Conservation (phyloP, 2,329 filamentous ascomycete genomes). For the Phyllosticta citrichinensis region DNA sequence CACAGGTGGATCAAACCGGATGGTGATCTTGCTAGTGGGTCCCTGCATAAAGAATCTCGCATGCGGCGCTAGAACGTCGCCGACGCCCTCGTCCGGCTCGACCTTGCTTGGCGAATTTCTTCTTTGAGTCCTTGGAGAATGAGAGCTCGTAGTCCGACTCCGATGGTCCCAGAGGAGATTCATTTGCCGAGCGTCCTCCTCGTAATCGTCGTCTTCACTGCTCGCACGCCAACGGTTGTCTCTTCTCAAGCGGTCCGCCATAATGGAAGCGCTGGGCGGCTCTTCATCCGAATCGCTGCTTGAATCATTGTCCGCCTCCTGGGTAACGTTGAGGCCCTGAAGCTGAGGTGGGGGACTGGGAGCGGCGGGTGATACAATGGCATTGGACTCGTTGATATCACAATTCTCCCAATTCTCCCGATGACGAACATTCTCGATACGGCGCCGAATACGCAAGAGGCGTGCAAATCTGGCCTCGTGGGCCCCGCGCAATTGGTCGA, state of each 20-base stretch:
- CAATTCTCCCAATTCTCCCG: conserved; percentile 5
- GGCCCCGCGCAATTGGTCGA: conserved; percentile 1
- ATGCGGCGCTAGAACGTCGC: conserved; percentile 53
- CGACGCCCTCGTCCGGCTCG: conserved; percentile 17
- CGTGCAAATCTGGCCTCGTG: conserved; percentile 7
- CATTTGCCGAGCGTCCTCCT: conserved; percentile 24
- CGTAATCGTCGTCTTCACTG: conserved; percentile 29
- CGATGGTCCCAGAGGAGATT: conserved; percentile 28
- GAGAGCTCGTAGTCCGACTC: conserved; percentile 10
- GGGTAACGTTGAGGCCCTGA: conserved; percentile 29
- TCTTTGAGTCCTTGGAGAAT: conserved; percentile 16
- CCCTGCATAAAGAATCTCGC: conserved; percentile 77
- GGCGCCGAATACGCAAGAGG: conserved; percentile 7
- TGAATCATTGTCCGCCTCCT: conserved; percentile 18
- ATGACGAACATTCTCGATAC: conserved; percentile 3
- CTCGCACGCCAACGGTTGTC: conserved; percentile 27
- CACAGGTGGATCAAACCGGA: conserved; percentile 74
- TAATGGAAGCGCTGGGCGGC: conserved; percentile 26
- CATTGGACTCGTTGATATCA: conserved; percentile 2
- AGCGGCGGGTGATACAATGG: conserved; percentile 3
- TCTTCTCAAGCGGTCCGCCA: conserved; percentile 30
- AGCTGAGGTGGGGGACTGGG: conserved; percentile 5
- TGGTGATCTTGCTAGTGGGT: conserved; percentile 73
- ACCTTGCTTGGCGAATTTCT: conserved; percentile 26
- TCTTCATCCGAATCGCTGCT: conserved; percentile 23